A percentile compares a stretch with the other conserved stretches of the same genome.
These are phyloP conservation scores for Salix koriyanagi DNA, from an alignment of 345 rosid genomes.

Conservation along the genomic window DNA sequence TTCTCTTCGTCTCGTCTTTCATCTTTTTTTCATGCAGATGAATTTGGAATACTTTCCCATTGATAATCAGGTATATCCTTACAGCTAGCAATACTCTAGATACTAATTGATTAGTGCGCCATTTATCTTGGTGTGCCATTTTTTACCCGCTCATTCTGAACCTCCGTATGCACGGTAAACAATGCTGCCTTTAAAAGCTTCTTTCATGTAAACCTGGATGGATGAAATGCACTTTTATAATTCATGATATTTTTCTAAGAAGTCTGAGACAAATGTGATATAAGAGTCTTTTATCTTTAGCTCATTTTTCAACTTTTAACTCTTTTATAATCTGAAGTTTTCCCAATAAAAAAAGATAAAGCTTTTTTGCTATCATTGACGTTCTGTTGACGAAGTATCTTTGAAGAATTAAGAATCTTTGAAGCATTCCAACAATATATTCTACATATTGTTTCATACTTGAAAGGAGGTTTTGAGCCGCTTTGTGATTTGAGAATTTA, in stretches of 20 bases:
- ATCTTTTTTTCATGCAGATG: conserved; percentile 52
- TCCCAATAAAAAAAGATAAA: not conserved
- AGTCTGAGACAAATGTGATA: not conserved
- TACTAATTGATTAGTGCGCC: not conserved
- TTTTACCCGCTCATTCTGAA: not conserved
- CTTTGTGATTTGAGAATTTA: conserved; percentile 8
- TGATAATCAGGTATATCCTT: conserved; percentile 60
- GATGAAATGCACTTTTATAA: not conserved
- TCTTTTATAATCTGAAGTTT: too few species aligned
- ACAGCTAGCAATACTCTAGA: not conserved
- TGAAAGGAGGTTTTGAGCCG: not conserved
- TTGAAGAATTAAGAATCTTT: not conserved
- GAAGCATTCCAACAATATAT: not conserved
- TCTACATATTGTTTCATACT: not conserved
- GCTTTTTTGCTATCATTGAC: not conserved
- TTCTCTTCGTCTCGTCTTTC: not conserved
- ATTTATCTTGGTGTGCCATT: not conserved
- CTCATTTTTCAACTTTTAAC: too few species aligned
- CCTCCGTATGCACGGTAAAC: not conserved
- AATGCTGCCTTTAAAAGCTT: not conserved
- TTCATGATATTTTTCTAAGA: not conserved
- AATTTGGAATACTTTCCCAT: conserved; percentile 90
- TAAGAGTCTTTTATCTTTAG: too few species aligned
- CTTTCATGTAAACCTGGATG: not conserved
- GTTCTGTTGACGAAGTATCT: not conserved